Evolutionary conservation across 2,329 filamentous ascomycete genomes (phyloP).

Genomic region (Ascochyta koolunga): DNA sequence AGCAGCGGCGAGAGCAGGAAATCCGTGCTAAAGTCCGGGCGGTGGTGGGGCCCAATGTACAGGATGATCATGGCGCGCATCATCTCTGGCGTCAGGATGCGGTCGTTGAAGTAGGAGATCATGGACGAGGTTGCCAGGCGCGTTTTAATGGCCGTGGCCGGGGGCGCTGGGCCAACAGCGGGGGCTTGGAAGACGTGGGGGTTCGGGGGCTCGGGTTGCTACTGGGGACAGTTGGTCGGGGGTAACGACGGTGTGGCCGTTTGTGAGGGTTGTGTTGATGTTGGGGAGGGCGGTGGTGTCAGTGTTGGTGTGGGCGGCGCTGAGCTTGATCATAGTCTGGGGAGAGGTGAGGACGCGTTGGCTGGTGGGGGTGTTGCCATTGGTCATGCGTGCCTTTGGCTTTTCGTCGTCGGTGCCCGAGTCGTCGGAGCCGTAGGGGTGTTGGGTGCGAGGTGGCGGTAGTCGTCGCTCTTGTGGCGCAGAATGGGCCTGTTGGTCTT

Average conservation of each 20-base stretch:
- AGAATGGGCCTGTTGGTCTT: constrained; percentile 80
- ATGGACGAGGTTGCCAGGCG: constrained; percentile 95
- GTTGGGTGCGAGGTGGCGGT: constrained; percentile 77
- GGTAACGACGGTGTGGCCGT: constrained; percentile 26
- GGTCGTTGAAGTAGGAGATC: constrained; percentile 97
- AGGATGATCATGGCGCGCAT: constrained; percentile 99
- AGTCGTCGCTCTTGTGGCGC: constrained; percentile 85
- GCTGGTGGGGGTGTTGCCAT: constrained; percentile 24
- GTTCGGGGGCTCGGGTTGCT: constrained; percentile 16
- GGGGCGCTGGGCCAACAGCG: constrained; percentile 43
- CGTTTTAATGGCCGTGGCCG: constrained; percentile 68
- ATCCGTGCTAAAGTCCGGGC: constrained; percentile 90
- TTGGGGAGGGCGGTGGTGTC: constrained; percentile 30
- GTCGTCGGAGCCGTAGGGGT: constrained; percentile 84
- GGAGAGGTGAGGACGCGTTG: constrained; percentile 38
- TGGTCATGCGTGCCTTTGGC: constrained; percentile 16
- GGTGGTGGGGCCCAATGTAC: constrained; percentile 91
- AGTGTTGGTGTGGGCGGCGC: constrained; percentile 47
- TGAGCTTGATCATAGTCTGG: constrained; percentile 46
- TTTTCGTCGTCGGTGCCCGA: constrained; percentile 60
- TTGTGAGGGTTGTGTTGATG: constrained; percentile 30
- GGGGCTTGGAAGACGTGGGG: constrained; percentile 26
- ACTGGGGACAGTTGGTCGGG: constrained; percentile 28
- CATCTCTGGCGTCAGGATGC: constrained; percentile 94
- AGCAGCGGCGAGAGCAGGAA: constrained; percentile 89